Base-by-base conservation (phyloP, 768 basidiomycete species). In the Tricholoma sp. region DNA sequence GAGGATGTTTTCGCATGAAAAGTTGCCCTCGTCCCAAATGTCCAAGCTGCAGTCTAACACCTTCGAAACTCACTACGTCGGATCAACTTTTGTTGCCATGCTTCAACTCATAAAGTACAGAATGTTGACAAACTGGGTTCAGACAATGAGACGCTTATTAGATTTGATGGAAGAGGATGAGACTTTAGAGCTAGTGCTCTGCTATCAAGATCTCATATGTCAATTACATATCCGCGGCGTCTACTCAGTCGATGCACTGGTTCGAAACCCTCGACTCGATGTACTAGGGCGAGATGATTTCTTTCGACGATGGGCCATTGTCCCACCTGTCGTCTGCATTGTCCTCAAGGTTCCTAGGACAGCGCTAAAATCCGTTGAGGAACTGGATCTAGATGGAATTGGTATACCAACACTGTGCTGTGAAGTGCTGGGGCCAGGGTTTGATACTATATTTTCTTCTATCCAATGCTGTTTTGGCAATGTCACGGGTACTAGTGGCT, bases 1-100 rank as follows among this genome's bases (percentile, higher is more conserved):
- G 12, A 49, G 61, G n/a, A 57, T 78, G 41, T 79, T 76, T 54
- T 65, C 65, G 18, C 56, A 71, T 28, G 75, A 79, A 50, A 66
- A 73, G 41, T 15, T 64, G n/a, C n/a, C 17, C 41, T 32, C 24
- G 57, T 57, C 18, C 65, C 69, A 50, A 56, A 60, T 33, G 11
- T 61, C n/a, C n/a, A n/a, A n/a, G n/a, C n/a, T n/a, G n/a, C n/a
- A n/a, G n/a, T n/a, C n/a, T n/a, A n/a, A n/a, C n/a, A n/a, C n/a
- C n/a, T n/a, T n/a, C n/a, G n/a, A n/a, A n/a, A n/a, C 39, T 20
- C 73, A 72, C 61, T 74, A 75, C 56, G 57, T 59, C 45, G 65
- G 73, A 11, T 67, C 63, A 42, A 65, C 65, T 13, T 76, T 72
- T 52, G 73, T 64, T 1, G 56, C 68, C 2, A 57, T 76, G 34